Base-by-base conservation (phyloP, 148 eudicot species). In the Cornus kousa region DNA sequence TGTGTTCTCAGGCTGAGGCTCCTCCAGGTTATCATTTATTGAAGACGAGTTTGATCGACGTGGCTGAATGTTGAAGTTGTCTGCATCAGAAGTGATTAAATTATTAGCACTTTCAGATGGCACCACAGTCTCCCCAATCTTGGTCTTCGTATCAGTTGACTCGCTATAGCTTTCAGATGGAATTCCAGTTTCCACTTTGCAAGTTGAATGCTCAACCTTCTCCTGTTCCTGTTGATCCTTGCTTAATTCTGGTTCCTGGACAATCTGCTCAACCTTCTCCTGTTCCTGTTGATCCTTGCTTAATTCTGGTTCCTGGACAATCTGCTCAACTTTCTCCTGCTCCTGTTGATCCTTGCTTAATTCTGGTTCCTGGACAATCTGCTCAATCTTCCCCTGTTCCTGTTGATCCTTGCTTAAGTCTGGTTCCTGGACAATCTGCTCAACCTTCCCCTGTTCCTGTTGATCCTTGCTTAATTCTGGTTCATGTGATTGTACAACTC, bases 101-200 rank as follows among this genome's bases (percentile, higher is more conserved):
- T 68, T 73, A 39, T 82, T 79, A 72, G 89, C 88, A 70, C 33
- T 66, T 79, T 87, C 77, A 55, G 71, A 76, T 74, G 80, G 71
- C 40, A 79, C 53, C 2, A 57, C 62, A 69, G 68, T 48, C 82
- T 86, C 87, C 53, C 62, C 70, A 66, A 33, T 6, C 69, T 14
- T 67, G 28, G 67, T 33, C 72, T 79, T 79, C 2, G 85, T 72
- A 67, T 83, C 81, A 70, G 64, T 70, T 65, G 90, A 82, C 68
- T 83, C 84, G 68, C 77, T 9, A 71, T 79, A 28, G 78, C 35
- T 19, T 64, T 82, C 81, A 78, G 82, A 69, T 69, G 80, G 48
- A 73, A 77, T 67, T 75, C 10, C 74, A 66, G 59, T 79, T 70
- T 87, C 86, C 43, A 74, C 77, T 70, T 84, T 55, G 46, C 70